Evolutionary conservation across 495 filamentous ascomycete genomes (phyloP).

Genomic region (Rhizodiscina lignyota): DNA sequence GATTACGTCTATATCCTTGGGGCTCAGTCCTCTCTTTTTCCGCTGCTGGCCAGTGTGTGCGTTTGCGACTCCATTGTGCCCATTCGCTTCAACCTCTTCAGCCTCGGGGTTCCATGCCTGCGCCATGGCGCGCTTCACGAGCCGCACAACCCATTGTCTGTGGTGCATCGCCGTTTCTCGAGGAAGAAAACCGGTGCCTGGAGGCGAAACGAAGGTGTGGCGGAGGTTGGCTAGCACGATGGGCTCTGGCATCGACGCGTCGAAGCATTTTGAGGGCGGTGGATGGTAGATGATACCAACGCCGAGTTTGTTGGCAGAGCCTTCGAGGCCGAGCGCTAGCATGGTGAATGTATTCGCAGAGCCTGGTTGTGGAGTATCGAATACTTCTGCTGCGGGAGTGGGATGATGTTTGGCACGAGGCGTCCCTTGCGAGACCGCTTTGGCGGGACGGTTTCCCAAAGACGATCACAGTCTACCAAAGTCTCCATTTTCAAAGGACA

Average conservation of each 20-base stretch:
- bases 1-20: slow-evolving; percentile 62
- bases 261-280: slow-evolving; percentile 22
- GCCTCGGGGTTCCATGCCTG: too few relatives aligned
- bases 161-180: slow-evolving; percentile 93
- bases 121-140: slow-evolving; percentile 60
- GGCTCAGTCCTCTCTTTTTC: background rate
- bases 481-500: too few relatives aligned
- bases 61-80: slow-evolving; percentile 34
- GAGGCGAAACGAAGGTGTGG: slow-evolving; percentile 82
- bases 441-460: too few relatives aligned
- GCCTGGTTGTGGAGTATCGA: too few relatives aligned
- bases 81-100: too few relatives aligned
- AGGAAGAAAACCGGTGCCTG: slow-evolving; percentile 86
- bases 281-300: slow-evolving; percentile 81
- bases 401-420: too few relatives aligned
- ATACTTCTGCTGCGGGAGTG: too few relatives aligned
- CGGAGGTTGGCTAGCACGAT: slow-evolving; percentile 83
- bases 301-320: slow-evolving; percentile 94
- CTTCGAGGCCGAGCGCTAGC: slow-evolving; percentile 88
- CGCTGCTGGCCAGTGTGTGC: too few relatives aligned
- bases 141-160: slow-evolving; percentile 61
- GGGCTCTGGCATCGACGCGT: slow-evolving; percentile 35
- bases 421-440: too few relatives aligned
- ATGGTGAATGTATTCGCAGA: too few relatives aligned
- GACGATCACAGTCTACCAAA: too few relatives aligned